Percentiles rank a stretch among this genome's conserved stretches.
Evolutionary conservation across 2,329 filamentous ascomycete species (phyloP).

Genomic region (Neonectria ditissima): DNA sequence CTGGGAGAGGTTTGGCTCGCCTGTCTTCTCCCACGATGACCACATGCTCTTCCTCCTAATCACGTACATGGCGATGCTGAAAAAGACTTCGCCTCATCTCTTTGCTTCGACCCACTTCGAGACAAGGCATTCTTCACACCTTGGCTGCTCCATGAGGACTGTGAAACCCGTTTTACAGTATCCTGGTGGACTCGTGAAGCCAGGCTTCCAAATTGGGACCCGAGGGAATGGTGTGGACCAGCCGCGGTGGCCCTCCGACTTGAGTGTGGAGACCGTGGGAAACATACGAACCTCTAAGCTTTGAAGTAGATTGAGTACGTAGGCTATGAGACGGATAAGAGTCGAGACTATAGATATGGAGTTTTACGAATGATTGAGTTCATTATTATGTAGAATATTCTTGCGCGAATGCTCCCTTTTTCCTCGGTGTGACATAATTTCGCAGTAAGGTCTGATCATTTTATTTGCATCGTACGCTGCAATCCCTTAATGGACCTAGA

Average conservation of each 20-base stretch:
- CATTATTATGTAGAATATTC: too few species aligned
- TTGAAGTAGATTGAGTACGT: too few species aligned
- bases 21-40: slow-evolving; percentile 64
- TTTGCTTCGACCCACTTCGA: background rate
- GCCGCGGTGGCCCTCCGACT: background rate
- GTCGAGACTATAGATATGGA: too few species aligned
- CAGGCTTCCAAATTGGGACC: background rate
- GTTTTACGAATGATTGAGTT: too few species aligned
- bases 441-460: too few species aligned
- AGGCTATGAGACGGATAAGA: too few species aligned
- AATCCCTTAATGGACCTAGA: too few species aligned
- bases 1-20: slow-evolving; percentile 61
- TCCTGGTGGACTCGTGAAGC: background rate
- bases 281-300: background rate
- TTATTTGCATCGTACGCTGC: too few species aligned
- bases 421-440: too few species aligned
- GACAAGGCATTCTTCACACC: background rate
- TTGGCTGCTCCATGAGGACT: background rate
- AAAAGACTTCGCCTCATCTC: background rate
- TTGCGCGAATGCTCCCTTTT: too few species aligned
- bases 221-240: background rate
- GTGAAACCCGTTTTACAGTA: background rate
- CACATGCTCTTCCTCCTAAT: slow-evolving; percentile 50
- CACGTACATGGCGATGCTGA: background rate
- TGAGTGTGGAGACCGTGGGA: background rate